Evolutionary conservation across 305 asterid species (phyloP).

Genomic region (Solanum hybrid): DNA sequence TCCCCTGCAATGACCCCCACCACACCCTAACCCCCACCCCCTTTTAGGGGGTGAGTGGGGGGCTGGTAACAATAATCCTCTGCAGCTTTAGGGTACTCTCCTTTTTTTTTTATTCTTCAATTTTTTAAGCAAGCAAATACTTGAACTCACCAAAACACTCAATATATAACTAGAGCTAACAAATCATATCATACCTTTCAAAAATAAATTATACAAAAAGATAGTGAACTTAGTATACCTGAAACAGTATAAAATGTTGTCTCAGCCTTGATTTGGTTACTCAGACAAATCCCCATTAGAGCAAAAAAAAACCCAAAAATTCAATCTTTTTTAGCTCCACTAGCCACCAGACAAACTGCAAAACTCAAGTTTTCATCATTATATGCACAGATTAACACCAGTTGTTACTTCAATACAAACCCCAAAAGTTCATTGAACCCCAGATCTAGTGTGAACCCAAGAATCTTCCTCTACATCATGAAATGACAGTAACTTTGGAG

Average conservation of each 20-base stretch:
- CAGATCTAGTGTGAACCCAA: conserved; percentile 14
- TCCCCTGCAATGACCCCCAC: not conserved
- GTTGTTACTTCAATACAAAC: conserved; percentile 2
- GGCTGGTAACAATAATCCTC: not conserved
- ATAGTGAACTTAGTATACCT: not conserved
- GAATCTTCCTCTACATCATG: not conserved
- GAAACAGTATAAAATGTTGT: conserved; percentile 18
- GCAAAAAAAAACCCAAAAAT: not conserved
- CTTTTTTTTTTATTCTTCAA: not conserved
- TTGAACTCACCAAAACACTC: not conserved
- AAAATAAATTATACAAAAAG: not conserved
- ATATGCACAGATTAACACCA: not conserved
- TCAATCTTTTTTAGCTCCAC: not conserved
- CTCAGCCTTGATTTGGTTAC: conserved; percentile 20
- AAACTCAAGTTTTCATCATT: not conserved
- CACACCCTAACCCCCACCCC: not conserved
- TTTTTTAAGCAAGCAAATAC: not conserved
- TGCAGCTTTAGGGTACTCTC: not conserved
- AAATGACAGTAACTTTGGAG: not conserved
- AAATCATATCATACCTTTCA: not conserved
- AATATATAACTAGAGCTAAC: not conserved
- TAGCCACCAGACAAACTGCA: not conserved
- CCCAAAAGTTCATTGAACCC: not conserved
- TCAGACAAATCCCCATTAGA: conserved; percentile 28
- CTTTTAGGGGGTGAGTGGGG: not conserved